Evolutionary conservation across 495 filamentous ascomycete genomes (phyloP).

Genomic region (Sporormia fimetaria): DNA sequence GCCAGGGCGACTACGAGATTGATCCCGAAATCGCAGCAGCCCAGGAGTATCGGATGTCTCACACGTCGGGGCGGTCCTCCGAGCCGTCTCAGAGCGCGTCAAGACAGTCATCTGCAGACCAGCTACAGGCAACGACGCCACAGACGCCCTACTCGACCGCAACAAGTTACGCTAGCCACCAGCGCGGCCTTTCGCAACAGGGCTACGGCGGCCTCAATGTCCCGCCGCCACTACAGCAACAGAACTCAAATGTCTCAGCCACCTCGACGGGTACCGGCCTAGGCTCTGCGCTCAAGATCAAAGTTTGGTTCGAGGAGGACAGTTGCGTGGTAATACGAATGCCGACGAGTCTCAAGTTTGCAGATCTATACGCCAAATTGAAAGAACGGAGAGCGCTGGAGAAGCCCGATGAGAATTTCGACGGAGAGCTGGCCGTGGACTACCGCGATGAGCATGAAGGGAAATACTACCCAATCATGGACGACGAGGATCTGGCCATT

Average conservation of each 20-base stretch:
- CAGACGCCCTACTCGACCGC: conserved; percentile 19
- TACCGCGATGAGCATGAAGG: conserved; percentile 81
- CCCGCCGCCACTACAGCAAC: conserved; percentile 21
- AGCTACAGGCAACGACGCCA: conserved; percentile 14
- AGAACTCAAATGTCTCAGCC: conserved; percentile 39
- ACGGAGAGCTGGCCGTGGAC: conserved; percentile 59
- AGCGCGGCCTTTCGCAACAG: conserved; percentile 41
- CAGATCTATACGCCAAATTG: conserved; percentile 45
- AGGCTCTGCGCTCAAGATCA: conserved; percentile 64
- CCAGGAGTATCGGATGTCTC: conserved; percentile 27
- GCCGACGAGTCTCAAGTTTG: conserved; percentile 64
- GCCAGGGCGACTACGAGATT: conserved; percentile 86
- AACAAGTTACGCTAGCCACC: conserved; percentile 37
- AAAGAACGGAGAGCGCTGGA: conserved; percentile 45
- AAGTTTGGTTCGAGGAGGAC: conserved; percentile 74
- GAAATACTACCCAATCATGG: conserved; percentile 58
- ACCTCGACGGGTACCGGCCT: conserved; percentile 36
- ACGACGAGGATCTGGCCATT: conserved; percentile 66
- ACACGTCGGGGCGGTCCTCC: conserved; percentile 20
- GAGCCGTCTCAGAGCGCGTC: conserved; percentile 42
- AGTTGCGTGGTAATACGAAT: conserved; percentile 87
- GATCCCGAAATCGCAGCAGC: conserved; percentile 38
- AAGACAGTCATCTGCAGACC: conserved; percentile 51
- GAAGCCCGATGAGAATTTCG: conserved; percentile 25
- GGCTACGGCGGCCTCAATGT: conserved; percentile 3